Evolutionary conservation across 2,329 filamentous ascomycete species (phyloP), one percentile per base, ranked within the genome.

Genomic region (Penicillium sp.): DNA sequence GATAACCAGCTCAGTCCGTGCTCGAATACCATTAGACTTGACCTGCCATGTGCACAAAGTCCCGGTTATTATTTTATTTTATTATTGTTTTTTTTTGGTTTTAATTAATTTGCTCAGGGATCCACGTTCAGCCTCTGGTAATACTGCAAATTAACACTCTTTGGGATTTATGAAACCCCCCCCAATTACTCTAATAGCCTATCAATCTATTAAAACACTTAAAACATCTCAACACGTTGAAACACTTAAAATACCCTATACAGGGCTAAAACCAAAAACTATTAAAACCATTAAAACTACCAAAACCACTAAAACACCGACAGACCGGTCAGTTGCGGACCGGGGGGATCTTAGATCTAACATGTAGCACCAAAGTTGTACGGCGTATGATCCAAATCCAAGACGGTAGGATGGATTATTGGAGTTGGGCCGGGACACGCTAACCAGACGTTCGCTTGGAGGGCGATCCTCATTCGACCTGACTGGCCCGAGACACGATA

Each of bases 401-500:
- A 50, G 36, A 50, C 36, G 44, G 52, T 39, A 57, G 43, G 50
- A 55, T 56, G 44, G 2, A 50, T 33, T 36, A 52, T 57, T 51
- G 34, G 48, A 51, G 53, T 53, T 54, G 48, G 59, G 49, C 53
- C 48, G 53, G 55, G 53, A 27, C 39, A 54, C 43, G 38, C 47
- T 55, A 55, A 54, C 11, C 5, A 46, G 47, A 41, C 23, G 53
- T 51, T 55, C 53, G 53, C 53, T 50, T 51, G 53, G 53, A 50
- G 23, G 29, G 54, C 47, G 40, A 59, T 60, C 52, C 41, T 33
- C 49, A 47, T 41, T 57, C 57, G 48, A 60, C 52, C 55, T 59
- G 52, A 60, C 62, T 59, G 58, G 64, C 33, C 64, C 58, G 55
- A 63, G 55, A 66, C 62, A 60, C 44, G 59, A 65, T 60, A 46